A percentile compares a stretch with the other conserved stretches of the same genome.
Evolutionary conservation across 1,284 basidiomycete species (phyloP).

Genomic region (Boletus subluridellus): DNA sequence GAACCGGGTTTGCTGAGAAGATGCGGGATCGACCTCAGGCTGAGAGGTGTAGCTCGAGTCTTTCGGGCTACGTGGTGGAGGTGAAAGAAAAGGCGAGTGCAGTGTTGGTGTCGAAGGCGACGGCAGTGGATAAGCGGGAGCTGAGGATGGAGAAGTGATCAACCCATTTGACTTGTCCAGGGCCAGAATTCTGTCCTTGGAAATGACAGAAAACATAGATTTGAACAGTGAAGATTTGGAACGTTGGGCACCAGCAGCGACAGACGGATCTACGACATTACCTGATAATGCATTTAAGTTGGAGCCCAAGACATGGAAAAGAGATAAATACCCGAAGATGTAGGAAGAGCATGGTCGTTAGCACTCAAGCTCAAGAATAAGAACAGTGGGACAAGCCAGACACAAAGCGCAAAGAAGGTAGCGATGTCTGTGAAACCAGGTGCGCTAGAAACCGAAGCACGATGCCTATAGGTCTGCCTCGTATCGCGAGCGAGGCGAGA

Average conservation of each 20-base stretch:
- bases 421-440: slow-evolving; percentile 87
- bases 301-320: background rate
- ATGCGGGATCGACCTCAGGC: slow-evolving; percentile 4
- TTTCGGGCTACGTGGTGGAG: slow-evolving; percentile 29
- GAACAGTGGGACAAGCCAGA: slow-evolving; percentile 90
- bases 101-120: slow-evolving; percentile 16
- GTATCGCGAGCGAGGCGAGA: slow-evolving; percentile 61
- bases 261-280: slow-evolving; percentile 35
- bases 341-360: slow-evolving; percentile 89
- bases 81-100: slow-evolving; percentile 22
- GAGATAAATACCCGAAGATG: slow-evolving; percentile 40
- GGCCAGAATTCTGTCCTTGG: slow-evolving; percentile 35
- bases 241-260: slow-evolving; percentile 32
- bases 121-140: slow-evolving; percentile 23
- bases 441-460: slow-evolving; percentile 36
- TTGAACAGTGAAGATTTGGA: slow-evolving; percentile 60
- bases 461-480: slow-evolving; percentile 44
- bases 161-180: slow-evolving; percentile 52
- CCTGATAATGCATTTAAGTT: slow-evolving; percentile 24
- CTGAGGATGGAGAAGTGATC: slow-evolving; percentile 50
- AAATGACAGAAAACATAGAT: slow-evolving; percentile 52
- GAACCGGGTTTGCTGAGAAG: slow-evolving; percentile 4
- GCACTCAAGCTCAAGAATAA: slow-evolving; percentile 91
- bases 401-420: slow-evolving; percentile 88
- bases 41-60: slow-evolving; percentile 2